Evolutionary conservation across 2,329 filamentous ascomycete genomes (phyloP).

Genomic region (Microcyclospora pomicola): DNA sequence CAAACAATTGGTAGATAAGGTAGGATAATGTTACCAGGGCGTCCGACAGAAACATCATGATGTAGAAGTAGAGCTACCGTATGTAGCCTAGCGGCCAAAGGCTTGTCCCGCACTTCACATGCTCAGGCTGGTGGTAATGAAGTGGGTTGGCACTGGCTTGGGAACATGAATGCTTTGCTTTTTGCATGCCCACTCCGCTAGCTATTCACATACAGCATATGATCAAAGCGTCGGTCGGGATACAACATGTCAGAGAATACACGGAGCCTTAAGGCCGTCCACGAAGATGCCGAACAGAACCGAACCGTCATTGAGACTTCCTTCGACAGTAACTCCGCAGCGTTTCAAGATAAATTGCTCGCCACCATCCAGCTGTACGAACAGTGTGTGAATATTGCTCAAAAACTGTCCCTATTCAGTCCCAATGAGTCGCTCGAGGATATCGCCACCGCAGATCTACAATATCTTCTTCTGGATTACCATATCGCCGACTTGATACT

Average conservation of each 20-base stretch:
- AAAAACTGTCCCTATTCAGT: constrained; percentile 70
- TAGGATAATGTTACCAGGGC: no score
- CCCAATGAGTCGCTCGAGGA: constrained; percentile 83
- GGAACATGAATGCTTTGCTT: no score
- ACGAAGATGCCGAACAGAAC: constrained; percentile 38
- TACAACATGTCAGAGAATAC: constrained; percentile 32
- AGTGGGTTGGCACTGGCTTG: no score
- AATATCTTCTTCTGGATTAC: constrained; percentile 66
- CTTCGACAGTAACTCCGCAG: constrained; percentile 49
- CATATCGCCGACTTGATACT: constrained; percentile 68
- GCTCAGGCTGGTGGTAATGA: no score
- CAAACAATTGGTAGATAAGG: no score
- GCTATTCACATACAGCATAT: no score
- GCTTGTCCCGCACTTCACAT: no score
- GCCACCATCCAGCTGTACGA: constrained; percentile 57
- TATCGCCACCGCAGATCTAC: constrained; percentile 67
- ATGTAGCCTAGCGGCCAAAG: no score
- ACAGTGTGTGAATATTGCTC: constrained; percentile 55
- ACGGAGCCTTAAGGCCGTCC: constrained; percentile 42
- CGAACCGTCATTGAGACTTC: constrained; percentile 46
- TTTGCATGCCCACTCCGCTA: no score
- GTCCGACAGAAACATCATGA: no score
- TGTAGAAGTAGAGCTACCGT: no score
- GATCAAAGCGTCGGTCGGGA: no score
- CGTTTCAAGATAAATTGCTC: constrained; percentile 54